Evolutionary conservation across 768 basidiomycete genomes (phyloP).

Genomic region (Leccinum barrowsii): DNA sequence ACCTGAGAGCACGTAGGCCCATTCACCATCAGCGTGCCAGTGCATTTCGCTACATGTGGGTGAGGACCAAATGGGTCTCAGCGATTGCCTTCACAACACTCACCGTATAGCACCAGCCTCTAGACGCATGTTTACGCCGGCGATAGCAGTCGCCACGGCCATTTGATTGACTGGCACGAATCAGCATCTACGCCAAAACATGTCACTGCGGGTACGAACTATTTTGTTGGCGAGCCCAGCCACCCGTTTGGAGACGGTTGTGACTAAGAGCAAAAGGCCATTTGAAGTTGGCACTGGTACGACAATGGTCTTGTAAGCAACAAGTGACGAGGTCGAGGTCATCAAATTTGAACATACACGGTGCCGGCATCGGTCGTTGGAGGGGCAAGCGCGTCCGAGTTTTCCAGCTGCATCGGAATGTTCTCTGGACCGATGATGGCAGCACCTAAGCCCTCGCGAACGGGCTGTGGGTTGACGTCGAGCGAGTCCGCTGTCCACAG

Average conservation of each 20-base stretch:
- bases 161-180: slow-evolving; percentile 33
- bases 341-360: slow-evolving; percentile 32
- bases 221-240: slow-evolving; percentile 65
- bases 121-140: slow-evolving; percentile 42
- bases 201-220: slow-evolving; percentile 27
- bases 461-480: slow-evolving; percentile 36
- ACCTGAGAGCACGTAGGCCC: slow-evolving; percentile 54
- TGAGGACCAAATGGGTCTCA: slow-evolving; percentile 2
- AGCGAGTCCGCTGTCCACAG: slow-evolving; percentile 34
- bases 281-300: slow-evolving; percentile 44
- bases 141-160: slow-evolving; percentile 38
- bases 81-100: neutral
- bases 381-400: slow-evolving; percentile 54
- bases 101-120: slow-evolving; percentile 42
- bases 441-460: slow-evolving; percentile 44
- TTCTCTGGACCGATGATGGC: slow-evolving; percentile 57
- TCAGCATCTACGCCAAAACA: neutral
- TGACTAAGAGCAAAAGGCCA: slow-evolving; percentile 65
- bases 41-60: slow-evolving; percentile 37
- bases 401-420: slow-evolving; percentile 49
- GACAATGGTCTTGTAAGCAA: neutral
- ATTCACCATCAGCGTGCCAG: slow-evolving; percentile 44
- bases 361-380: slow-evolving; percentile 59
- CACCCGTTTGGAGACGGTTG: slow-evolving; percentile 57
- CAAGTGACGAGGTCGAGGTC: neutral